phyloP scores from a whole-genome alignment of 352 stramenopile species.

The Pythium plurisporium region DNA sequence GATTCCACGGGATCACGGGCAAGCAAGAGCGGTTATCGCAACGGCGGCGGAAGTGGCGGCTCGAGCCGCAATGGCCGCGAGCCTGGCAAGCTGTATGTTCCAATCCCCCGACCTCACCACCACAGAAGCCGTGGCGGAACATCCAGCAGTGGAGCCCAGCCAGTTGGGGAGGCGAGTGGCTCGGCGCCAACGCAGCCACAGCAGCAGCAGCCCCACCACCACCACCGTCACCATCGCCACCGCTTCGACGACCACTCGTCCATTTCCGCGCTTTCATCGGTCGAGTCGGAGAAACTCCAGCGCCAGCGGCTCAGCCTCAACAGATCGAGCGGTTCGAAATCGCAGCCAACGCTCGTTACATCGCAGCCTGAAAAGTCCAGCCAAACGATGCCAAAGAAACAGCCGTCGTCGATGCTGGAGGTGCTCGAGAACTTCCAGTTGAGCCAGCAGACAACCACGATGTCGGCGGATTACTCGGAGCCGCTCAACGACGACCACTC shows the following conservation, averaged over 20 bases:
- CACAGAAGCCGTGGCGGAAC: background rate
- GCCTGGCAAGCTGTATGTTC: slow-evolving; percentile 17
- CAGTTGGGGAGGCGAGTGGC: background rate
- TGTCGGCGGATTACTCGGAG: slow-evolving; percentile 22
- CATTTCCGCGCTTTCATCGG: slow-evolving; percentile 64
- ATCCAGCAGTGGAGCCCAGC: background rate
- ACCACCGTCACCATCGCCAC: background rate
- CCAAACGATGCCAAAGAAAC: background rate
- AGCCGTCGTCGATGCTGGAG: slow-evolving; percentile 42
- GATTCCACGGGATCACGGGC: background rate
- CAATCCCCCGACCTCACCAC: slow-evolving; percentile 12
- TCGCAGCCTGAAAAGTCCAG: background rate
- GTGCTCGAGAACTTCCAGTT: slow-evolving; percentile 59
- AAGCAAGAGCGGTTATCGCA: background rate
- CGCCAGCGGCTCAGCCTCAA: slow-evolving; percentile 56
- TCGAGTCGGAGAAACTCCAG: slow-evolving; percentile 67
- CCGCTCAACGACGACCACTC: background rate
- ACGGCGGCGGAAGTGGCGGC: background rate
- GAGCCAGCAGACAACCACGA: slow-evolving; percentile 19
- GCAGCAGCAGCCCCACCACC: background rate
- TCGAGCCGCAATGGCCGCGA: slow-evolving; percentile 4
- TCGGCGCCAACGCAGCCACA: background rate
- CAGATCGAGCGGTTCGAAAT: slow-evolving; percentile 26
- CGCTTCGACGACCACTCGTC: slow-evolving; percentile 34
- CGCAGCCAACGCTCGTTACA: slow-evolving; percentile 6